Base-by-base conservation (phyloP, 305 asterid genomes). In the Fraxinus xanthoxyloides region DNA sequence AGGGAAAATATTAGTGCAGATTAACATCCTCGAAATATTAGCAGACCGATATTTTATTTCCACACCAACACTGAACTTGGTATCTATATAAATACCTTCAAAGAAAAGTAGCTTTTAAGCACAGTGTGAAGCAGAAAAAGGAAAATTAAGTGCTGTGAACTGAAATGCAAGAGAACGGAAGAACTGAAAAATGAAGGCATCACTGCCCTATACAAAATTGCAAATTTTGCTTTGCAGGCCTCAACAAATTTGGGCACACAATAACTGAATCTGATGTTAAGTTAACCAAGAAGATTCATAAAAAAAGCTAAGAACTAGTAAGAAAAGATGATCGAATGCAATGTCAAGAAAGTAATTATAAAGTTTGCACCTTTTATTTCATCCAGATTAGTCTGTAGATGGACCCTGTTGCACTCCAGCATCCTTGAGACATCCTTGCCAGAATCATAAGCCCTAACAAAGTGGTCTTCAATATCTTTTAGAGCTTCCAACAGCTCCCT, bases 401-500 rank as follows among this genome's bases (percentile, higher is more conserved):
- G 97, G 70, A 95, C 93, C 92, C 93, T 89, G 78, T 92, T 92
- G 72, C 93, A 92, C 88, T 93, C 99, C 74, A 95, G 84, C 99
- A 95, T 93, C 86, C 93, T 93, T 26, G 95, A 90, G 72, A 95
- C 94, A 54, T 92, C 96, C 72, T 92, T 93, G 6, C 98, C 98
- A 84, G 97, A 90, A 87, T 93, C 97, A 89, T 89, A 92, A 85
- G 98, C 99, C 84, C 92, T 87, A 0, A 87, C 32, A 80, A 95
- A 95, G 83, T 91, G 91, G 78, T 93, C 99, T 84, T 92, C 98
- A 75, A 95, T 89, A 80, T 95, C 97, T 54, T 80, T 90, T 40
- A 95, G 84, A 83, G 97, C 98, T 87, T 95, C 99, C 86, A 95
- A 82, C 59, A 95, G 80, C 85, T 95, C 97, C 75, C 99, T 91